phyloP scores from a whole-genome alignment of 441 rosid species.

The Pelargonium cotyledonis region DNA sequence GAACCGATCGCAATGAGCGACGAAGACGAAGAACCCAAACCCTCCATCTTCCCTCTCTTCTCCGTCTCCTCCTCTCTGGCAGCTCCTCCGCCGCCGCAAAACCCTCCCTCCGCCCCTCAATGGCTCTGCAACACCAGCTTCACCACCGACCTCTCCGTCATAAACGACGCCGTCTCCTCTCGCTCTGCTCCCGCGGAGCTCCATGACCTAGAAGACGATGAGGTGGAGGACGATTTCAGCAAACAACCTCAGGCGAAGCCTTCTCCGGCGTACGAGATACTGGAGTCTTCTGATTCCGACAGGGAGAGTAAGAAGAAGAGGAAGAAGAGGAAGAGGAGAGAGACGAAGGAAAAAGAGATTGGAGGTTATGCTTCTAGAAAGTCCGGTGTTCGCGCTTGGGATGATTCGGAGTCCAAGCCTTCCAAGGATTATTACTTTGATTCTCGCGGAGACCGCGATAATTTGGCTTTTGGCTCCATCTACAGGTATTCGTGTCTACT shows the following conservation, averaged over 20 bases:
- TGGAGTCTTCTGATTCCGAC: slow-evolving; percentile 25
- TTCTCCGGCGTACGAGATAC: slow-evolving; percentile 26
- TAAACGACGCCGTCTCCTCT: slow-evolving; percentile 46
- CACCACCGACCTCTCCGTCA: slow-evolving; percentile 52
- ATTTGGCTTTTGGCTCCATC: slow-evolving; percentile 70
- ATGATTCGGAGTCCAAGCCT: slow-evolving; percentile 36
- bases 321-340: slow-evolving; percentile 29
- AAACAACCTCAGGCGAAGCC: slow-evolving; percentile 14
- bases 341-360: slow-evolving; percentile 22
- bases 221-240: slow-evolving; percentile 16
- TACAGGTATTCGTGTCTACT: slow-evolving; percentile 44
- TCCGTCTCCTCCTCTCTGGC: background rate
- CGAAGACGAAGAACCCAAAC: background rate
- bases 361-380: slow-evolving; percentile 37
- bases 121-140: slow-evolving; percentile 93
- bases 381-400: slow-evolving; percentile 43
- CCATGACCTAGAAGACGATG: slow-evolving; percentile 25
- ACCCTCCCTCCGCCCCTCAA: slow-evolving; percentile 24
- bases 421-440: slow-evolving; percentile 77
- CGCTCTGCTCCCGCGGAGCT: slow-evolving; percentile 10
- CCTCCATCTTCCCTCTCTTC: slow-evolving; percentile 6
- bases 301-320: slow-evolving; percentile 31
- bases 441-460: slow-evolving; percentile 79
- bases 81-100: slow-evolving; percentile 21
- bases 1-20: slow-evolving; percentile 3